Conservation (phyloP, 2,329 filamentous ascomycete species). For the Drechslerella coelobrocha region DNA sequence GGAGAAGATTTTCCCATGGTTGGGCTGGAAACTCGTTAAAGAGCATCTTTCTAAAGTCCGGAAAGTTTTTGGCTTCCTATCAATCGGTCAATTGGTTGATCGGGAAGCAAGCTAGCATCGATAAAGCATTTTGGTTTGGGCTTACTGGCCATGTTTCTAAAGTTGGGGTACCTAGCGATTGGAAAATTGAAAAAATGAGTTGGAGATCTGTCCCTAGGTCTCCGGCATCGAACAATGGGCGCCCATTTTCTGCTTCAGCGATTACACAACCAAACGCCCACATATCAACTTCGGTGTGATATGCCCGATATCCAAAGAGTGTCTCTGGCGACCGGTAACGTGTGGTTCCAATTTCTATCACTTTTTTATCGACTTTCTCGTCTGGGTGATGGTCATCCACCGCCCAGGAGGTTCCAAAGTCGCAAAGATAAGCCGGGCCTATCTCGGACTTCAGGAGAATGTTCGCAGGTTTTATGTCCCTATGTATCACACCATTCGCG, state of each 20-base stretch:
- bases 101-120: conserved; percentile 57
- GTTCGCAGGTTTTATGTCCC: conserved; percentile 93
- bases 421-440: conserved; percentile 79
- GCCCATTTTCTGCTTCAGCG: conserved; percentile 69
- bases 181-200: conserved; percentile 89
- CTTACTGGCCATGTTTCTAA: conserved; percentile 78
- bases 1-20: conserved; percentile 74
- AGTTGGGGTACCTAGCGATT: conserved; percentile 85
- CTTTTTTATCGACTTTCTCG: conserved; percentile 73
- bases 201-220: conserved; percentile 91
- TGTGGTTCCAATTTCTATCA: conserved; percentile 91
- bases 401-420: conserved; percentile 93
- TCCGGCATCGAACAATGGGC: conserved; percentile 80
- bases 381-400: conserved; percentile 65
- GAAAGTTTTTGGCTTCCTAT: conserved; percentile 70
- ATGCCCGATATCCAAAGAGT: conserved; percentile 80
- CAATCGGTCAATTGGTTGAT: neutral
- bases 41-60: conserved; percentile 85
- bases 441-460: conserved; percentile 72
- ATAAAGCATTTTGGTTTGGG: conserved; percentile 5
- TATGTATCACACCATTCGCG: conserved; percentile 78
- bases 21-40: conserved; percentile 76
- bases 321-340: conserved; percentile 89
- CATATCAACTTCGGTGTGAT: conserved; percentile 77
- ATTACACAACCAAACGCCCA: conserved; percentile 88